Percentiles rank a stretch among this genome's conserved stretches.
Conservation (phyloP, 2,329 filamentous ascomycete species). For the Alternaria alternata region DNA sequence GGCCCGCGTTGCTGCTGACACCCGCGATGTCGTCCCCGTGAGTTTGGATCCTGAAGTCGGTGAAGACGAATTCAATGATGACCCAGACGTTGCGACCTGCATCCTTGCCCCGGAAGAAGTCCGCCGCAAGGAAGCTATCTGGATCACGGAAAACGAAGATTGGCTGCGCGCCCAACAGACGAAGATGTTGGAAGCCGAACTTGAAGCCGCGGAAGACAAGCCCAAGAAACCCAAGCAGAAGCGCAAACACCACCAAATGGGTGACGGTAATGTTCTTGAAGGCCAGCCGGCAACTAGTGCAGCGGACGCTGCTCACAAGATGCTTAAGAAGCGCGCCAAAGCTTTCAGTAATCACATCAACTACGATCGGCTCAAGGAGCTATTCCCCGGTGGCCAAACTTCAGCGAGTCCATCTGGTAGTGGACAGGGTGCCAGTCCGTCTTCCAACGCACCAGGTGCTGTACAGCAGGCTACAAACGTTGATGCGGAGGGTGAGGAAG, state of each 20-base stretch:
- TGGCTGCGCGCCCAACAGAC: slow-evolving; percentile 88
- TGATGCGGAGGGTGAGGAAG: slow-evolving; percentile 30
- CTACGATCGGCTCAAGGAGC: slow-evolving; percentile 55
- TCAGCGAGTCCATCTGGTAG: slow-evolving; percentile 29
- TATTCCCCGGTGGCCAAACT: slow-evolving; percentile 44
- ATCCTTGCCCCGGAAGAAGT: slow-evolving; percentile 77
- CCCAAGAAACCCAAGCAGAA: slow-evolving; percentile 59
- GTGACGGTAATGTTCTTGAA: slow-evolving; percentile 53
- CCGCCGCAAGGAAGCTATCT: slow-evolving; percentile 86
- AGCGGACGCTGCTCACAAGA: slow-evolving; percentile 55
- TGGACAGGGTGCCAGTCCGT: slow-evolving; percentile 33
- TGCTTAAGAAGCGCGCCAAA: slow-evolving; percentile 56
- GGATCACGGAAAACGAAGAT: slow-evolving; percentile 94
- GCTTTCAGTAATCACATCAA: slow-evolving; percentile 57
- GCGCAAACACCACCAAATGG: slow-evolving; percentile 50
- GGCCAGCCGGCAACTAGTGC: slow-evolving; percentile 54
- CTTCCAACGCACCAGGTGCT: slow-evolving; percentile 16
- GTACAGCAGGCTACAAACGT: slow-evolving; percentile 11
- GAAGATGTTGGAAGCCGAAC: slow-evolving; percentile 78
- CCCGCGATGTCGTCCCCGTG: slow-evolving; percentile 27
- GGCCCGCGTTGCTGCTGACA: slow-evolving; percentile 35
- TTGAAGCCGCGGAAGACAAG: slow-evolving; percentile 62
- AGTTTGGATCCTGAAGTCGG: slow-evolving; percentile 65
- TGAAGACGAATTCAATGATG: slow-evolving; percentile 86
- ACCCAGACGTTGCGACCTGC: slow-evolving; percentile 85